Conservation (phyloP, 129 eudicot genomes). For the Flaveria linearis region DNA sequence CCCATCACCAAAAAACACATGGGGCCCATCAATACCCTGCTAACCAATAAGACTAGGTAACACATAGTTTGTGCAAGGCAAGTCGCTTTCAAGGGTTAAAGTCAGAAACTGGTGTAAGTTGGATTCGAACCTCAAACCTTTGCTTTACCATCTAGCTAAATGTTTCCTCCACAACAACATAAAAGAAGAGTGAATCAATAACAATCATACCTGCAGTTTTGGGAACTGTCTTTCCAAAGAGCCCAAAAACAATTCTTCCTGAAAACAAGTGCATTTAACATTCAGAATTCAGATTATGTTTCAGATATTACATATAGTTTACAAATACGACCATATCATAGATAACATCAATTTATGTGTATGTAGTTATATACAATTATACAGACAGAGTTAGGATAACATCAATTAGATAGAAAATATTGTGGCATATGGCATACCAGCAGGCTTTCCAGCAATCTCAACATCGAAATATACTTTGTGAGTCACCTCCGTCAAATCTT, state of each 20-base stretch:
- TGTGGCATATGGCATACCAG: constrained; percentile 60
- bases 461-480: constrained; percentile 78
- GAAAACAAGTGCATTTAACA: constrained; percentile 32
- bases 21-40: neutral
- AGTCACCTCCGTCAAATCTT: constrained; percentile 76
- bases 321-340: neutral
- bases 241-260: constrained; percentile 95
- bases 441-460: constrained; percentile 85
- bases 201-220: constrained; percentile 76
- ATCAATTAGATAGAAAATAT: neutral
- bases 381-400: neutral
- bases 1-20: neutral
- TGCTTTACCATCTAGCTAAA: neutral
- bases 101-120: too few relatives aligned
- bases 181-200: neutral
- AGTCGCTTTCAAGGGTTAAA: too few relatives aligned
- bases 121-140: too few relatives aligned
- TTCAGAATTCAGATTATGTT: neutral
- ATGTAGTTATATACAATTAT: neutral
- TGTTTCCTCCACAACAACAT: neutral
- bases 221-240: constrained; percentile 92
- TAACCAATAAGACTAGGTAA: too few relatives aligned
- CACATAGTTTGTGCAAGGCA: too few relatives aligned
- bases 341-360: neutral
- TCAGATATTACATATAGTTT: neutral